Base-by-base conservation (phyloP, 2,329 filamentous ascomycete species). In the Cyphellophora europaea region DNA sequence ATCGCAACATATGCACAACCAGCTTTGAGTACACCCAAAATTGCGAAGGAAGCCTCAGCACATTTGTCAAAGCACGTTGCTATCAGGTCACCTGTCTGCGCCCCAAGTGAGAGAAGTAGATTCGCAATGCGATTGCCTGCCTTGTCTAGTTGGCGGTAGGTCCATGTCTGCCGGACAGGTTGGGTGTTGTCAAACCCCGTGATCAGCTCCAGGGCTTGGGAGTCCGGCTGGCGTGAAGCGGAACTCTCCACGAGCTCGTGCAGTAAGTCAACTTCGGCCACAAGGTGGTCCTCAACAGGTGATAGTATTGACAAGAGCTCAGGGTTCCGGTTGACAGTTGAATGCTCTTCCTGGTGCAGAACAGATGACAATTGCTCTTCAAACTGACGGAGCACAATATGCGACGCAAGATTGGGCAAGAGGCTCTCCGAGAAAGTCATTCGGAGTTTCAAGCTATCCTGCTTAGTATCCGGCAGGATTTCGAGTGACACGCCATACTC, bases 31-130 rank as follows among this genome's bases (percentile, higher is more conserved):
- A 91, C 79, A 1, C 85, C 86, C 2, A 93, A 62, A 25, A 93
- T 87, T 0, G 80, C 72, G 49, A 91, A 84, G 23, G 84, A 88
- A 0, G 85, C 86, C 51, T 89, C 81, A 0, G 86, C 79, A 41
- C 80, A 88, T 53, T 93, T 93, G 37, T 86, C 77, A 49, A 93
- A 93, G 51, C 82, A 86, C 6, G 89, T 69, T 0, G 77, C 84
- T 14, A 93, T 66, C 4, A 88, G 74, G 16, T 62, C 63, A 1
- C 82, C 79, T 0, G 72, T 63, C 0, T 53, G 42, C 1, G 74
- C 58, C 2, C 66, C 69, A 13, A 65, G 55, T 0, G 55, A 47
- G 1, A 63, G 52, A 1, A 93, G 61, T 10, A 88, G 53, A 35
- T 79, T 67, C 0, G 84, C 83, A 11, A 93, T 69, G 43, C 68